Evolutionary conservation across 2,329 filamentous ascomycete genomes (phyloP).

Genomic region (Phialophora verrucosa): DNA sequence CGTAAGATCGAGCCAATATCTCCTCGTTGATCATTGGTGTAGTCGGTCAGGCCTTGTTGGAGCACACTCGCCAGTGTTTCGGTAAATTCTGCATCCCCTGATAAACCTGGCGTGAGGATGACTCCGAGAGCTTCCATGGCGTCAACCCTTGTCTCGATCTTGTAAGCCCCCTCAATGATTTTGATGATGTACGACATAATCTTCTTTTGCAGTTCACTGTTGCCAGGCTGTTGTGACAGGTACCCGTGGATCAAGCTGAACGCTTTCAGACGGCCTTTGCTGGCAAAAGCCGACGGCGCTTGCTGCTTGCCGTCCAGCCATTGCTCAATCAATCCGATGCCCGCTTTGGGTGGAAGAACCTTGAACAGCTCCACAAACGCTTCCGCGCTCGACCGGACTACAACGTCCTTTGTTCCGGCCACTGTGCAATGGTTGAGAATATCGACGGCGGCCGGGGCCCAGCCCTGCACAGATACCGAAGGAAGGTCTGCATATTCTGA

Average conservation of each 20-base stretch:
- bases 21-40: constrained; percentile 85
- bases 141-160: constrained; percentile 38
- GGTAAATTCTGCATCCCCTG: neutral
- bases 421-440: constrained; percentile 49
- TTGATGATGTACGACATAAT: constrained; percentile 28
- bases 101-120: constrained; percentile 17
- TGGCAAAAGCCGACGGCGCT: constrained; percentile 47
- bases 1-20: constrained; percentile 89
- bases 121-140: constrained; percentile 35
- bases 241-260: constrained; percentile 49
- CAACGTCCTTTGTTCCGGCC: constrained; percentile 47
- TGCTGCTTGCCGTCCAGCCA: constrained; percentile 50
- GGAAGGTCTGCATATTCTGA: neutral
- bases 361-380: constrained; percentile 50
- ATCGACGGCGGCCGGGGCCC: constrained; percentile 41
- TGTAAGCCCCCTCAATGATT: constrained; percentile 32
- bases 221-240: constrained; percentile 31
- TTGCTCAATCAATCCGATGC: constrained; percentile 45
- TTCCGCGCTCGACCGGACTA: constrained; percentile 49
- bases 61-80: constrained; percentile 40
- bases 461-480: constrained; percentile 31
- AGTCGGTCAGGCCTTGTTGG: constrained; percentile 71
- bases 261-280: constrained; percentile 52
- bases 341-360: constrained; percentile 44
- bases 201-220: constrained; percentile 3